phyloP scores from a whole-genome alignment of 2,329 filamentous ascomycete genomes.

The Leptographium galeiforme region DNA sequence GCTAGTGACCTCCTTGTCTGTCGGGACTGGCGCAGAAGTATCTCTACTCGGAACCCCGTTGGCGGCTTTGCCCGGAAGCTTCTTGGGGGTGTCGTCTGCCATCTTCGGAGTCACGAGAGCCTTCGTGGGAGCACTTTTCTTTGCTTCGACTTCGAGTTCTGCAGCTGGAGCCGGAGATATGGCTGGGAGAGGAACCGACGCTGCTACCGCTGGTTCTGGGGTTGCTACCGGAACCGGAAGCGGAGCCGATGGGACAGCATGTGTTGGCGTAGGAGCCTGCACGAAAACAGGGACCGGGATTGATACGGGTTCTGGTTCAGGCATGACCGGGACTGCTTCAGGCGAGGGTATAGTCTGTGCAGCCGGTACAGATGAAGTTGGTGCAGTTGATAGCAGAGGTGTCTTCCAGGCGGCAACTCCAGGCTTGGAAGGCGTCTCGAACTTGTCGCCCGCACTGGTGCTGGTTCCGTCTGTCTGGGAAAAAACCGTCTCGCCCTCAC shows the following conservation, averaged over 20 bases:
- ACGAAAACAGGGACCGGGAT: neutral
- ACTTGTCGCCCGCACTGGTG: neutral
- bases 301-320: neutral
- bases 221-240: neutral
- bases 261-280: neutral
- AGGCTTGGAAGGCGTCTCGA: neutral
- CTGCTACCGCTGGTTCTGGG: neutral
- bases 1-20: neutral
- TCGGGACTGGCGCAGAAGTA: neutral
- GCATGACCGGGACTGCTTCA: neutral
- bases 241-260: neutral
- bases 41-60: neutral
- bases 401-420: neutral
- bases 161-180: neutral
- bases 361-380: neutral
- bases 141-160: neutral
- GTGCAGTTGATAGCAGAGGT: neutral
- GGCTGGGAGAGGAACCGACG: neutral
- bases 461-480: neutral
- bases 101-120: neutral
- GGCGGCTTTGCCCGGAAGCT: neutral
- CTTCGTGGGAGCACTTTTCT: neutral
- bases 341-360: neutral
- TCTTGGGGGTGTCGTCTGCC: neutral
- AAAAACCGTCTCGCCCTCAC: constrained; percentile 13